Evolutionary conservation across 495 filamentous ascomycete species (phyloP), one percentile per base, ranked within the genome.

Genomic region (Podospora bellae-mahoneyi): DNA sequence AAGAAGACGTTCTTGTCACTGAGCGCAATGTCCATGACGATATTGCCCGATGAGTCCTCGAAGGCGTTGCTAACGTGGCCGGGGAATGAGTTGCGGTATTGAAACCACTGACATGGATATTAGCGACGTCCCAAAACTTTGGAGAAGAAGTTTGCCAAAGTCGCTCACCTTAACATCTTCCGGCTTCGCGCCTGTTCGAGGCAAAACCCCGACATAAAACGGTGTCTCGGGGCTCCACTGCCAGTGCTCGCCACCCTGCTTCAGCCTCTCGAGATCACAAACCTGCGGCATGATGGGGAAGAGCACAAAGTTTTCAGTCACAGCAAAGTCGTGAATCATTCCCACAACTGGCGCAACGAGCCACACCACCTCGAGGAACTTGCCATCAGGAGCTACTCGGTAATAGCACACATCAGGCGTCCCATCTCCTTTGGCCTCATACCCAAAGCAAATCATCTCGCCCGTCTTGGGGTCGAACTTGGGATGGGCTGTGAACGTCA

Each of bases 401-500:
- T 32, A 32, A 32, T 32, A 32, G 30, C 30, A 32, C 30, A 32
- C 30, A 32, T 32, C 30, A 32, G 30, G 30, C 30, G 30, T 5
- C 30, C 30, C 30, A 32, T 32, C 3, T 32, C 30, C 30, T 7
- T 32, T 32, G 30, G 30, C 30, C 70, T 85, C 84, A 67, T 87
- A 87, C 5, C 82, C 84, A 66, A 85, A 86, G 58, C 81, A 83
- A 4, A 87, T 66, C 79, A 88, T 80, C 73, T 89, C 87, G 9
- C 83, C 82, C 1, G 82, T 88, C n/a, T 75, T 76, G 1, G 86
- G 87, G 66, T 88, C 86, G 60, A 87, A 77, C 71, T 89, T 89
- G 1, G 87, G 87, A 69, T 89, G 87, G 0, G 87, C 87, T 0
- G 86, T 87, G 67, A 89, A 88, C 0, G 84, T 87, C 5, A 82